Conservation (phyloP, 2,329 filamentous ascomycete species). For the Claviceps arundinis region DNA sequence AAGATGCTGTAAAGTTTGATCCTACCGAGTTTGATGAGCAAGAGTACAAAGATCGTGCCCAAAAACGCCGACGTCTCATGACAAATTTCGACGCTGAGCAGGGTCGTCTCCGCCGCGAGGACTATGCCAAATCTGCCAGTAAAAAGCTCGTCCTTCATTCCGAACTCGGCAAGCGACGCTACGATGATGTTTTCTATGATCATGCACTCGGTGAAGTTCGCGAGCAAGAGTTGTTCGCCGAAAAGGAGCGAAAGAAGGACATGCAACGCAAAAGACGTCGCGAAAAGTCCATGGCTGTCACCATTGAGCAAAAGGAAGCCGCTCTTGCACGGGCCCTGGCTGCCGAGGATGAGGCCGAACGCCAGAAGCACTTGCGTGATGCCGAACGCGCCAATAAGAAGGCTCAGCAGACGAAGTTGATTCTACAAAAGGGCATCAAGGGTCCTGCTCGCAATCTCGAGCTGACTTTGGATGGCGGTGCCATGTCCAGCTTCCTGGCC, state of each 20-base stretch:
- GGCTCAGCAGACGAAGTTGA: slow-evolving; percentile 76
- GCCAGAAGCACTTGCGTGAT: slow-evolving; percentile 66
- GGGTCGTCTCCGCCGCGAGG: slow-evolving; percentile 46
- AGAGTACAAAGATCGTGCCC: slow-evolving; percentile 40
- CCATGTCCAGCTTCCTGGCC: slow-evolving; percentile 71
- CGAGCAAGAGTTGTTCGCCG: slow-evolving; percentile 76
- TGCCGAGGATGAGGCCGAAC: slow-evolving; percentile 71
- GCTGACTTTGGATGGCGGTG: slow-evolving; percentile 71
- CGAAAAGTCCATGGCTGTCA: slow-evolving; percentile 90
- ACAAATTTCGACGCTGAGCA: slow-evolving; percentile 48
- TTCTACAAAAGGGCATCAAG: slow-evolving; percentile 76
- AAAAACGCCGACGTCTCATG: slow-evolving; percentile 58
- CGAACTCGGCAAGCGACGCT: slow-evolving; percentile 60
- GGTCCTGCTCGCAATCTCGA: slow-evolving; percentile 59
- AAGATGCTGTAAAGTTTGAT: slow-evolving; percentile 32
- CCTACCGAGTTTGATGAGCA: slow-evolving; percentile 28
- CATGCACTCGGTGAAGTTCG: slow-evolving; percentile 78
- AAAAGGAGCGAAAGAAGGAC: slow-evolving; percentile 99
- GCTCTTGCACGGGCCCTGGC: slow-evolving; percentile 66
- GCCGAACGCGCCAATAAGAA: slow-evolving; percentile 88
- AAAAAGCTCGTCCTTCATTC: slow-evolving; percentile 56
- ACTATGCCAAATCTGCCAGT: slow-evolving; percentile 44
- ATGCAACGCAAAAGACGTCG: slow-evolving; percentile 96
- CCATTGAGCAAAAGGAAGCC: slow-evolving; percentile 78
- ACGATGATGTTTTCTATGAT: slow-evolving; percentile 62